Evolutionary conservation across 805 yeast genomes (phyloP).

Genomic region (Kluyveromyces aestuarii): DNA sequence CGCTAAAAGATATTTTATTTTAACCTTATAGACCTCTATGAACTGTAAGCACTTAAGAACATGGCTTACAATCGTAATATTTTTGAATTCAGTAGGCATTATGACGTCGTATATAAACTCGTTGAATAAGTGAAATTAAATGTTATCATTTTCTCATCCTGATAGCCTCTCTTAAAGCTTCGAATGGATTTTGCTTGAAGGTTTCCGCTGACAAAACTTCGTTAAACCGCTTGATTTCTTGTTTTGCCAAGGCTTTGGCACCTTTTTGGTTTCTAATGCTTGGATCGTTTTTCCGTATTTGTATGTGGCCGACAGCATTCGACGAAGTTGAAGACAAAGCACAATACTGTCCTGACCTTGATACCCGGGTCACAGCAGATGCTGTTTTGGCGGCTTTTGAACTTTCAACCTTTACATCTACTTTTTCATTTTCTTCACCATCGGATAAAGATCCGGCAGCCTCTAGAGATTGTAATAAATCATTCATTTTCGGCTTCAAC

Average conservation of each 20-base stretch:
- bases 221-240: constrained; percentile 52
- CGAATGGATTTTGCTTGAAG: constrained; percentile 55
- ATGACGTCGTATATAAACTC: no score
- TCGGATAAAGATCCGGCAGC: constrained; percentile 14
- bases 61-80: no score
- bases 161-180: constrained; percentile 54
- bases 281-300: constrained; percentile 35
- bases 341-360: not conserved
- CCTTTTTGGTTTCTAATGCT: constrained; percentile 48
- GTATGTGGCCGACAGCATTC: constrained; percentile 1
- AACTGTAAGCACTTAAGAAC: not conserved
- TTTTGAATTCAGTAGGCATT: no score
- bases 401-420: constrained; percentile 8
- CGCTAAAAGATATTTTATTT: constrained; percentile 5
- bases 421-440: constrained; percentile 6
- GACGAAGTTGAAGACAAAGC: not conserved
- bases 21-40: not conserved
- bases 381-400: constrained; percentile 6
- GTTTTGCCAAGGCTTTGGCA: constrained; percentile 42
- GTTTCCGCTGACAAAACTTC: constrained; percentile 43
- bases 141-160: constrained; percentile 22
- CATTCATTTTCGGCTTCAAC: constrained; percentile 59
- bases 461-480: constrained; percentile 45
- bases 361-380: not conserved
- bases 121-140: not conserved